Evolutionary conservation across 2,329 filamentous ascomycete species (phyloP).

Genomic region (Gaeumannomyces tritici): DNA sequence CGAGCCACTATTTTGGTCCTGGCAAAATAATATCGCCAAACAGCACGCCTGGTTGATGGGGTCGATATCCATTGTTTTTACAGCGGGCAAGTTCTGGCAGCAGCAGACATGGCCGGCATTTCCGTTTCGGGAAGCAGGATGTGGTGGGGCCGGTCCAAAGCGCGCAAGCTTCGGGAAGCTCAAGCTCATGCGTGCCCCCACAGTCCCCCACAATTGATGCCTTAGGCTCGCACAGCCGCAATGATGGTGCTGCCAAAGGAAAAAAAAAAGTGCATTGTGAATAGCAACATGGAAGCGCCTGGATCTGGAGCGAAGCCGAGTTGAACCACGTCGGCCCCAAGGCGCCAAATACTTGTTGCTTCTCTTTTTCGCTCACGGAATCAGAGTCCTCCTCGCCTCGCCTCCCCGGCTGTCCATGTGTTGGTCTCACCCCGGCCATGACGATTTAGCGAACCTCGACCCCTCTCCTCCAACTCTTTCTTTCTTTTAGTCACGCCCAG

Average conservation of each 20-base stretch:
- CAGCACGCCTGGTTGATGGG: too few species aligned
- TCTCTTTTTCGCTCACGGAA: neutral
- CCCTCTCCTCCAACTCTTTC: neutral
- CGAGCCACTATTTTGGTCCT: too few species aligned
- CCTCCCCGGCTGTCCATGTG: neutral
- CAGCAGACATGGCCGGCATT: too few species aligned
- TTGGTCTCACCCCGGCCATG: neutral
- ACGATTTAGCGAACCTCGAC: neutral
- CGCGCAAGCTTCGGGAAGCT: neutral
- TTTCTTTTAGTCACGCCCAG: slow-evolving; percentile 5
- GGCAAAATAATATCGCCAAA: too few species aligned
- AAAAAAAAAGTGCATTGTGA: slow-evolving; percentile 6
- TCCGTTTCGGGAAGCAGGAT: too few species aligned
- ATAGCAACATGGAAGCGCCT: neutral
- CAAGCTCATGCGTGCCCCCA: neutral
- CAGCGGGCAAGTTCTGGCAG: too few species aligned
- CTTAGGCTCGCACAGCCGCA: neutral
- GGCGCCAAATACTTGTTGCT: neutral
- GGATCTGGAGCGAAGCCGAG: neutral
- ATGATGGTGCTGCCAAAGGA: neutral
- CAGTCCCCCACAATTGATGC: neutral
- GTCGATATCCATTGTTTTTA: too few species aligned
- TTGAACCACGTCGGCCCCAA: neutral
- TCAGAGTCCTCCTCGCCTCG: neutral
- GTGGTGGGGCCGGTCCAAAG: too few species aligned